These are phyloP conservation scores for Neurospora pannonica DNA, from an alignment of 495 filamentous ascomycete genomes.

Conservation along the genomic window DNA sequence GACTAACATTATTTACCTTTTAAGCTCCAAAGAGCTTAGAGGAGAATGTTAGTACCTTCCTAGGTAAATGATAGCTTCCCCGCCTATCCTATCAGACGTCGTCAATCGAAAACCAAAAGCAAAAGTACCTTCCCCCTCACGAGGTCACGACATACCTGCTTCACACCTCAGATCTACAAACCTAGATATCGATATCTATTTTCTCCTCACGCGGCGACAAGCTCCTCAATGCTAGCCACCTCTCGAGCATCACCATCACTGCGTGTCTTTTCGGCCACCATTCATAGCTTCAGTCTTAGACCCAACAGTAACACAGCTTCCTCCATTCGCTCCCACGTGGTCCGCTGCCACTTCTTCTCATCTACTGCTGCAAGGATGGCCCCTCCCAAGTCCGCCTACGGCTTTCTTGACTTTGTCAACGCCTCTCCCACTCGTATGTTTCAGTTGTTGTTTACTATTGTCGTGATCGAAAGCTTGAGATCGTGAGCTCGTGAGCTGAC, in stretches of 20 bases:
- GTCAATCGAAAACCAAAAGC: neutral
- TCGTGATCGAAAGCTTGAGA: neutral
- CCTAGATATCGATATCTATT: neutral
- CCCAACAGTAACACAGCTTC: neutral
- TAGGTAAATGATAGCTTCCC: neutral
- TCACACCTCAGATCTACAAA: neutral
- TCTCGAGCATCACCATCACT: neutral
- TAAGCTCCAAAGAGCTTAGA: neutral
- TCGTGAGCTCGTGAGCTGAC: neutral
- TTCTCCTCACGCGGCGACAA: neutral
- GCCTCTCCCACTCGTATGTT: slow-evolving; percentile 83
- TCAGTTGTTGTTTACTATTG: neutral
- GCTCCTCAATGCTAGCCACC: neutral
- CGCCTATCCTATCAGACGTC: neutral
- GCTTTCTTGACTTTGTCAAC: slow-evolving; percentile 26
- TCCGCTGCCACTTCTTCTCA: slow-evolving; percentile 9
- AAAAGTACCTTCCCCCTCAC: neutral
- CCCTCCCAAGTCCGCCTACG: slow-evolving; percentile 47
- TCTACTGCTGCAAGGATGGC: slow-evolving; percentile 39
- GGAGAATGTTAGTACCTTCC: neutral
- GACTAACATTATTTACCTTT: neutral
- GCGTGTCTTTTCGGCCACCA: neutral
- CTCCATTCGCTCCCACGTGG: neutral
- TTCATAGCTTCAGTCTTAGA: neutral
- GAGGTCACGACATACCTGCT: neutral